These are phyloP conservation scores for Suhomyces sp. DNA, from an alignment of 805 yeast species.

Conservation along the genomic window DNA sequence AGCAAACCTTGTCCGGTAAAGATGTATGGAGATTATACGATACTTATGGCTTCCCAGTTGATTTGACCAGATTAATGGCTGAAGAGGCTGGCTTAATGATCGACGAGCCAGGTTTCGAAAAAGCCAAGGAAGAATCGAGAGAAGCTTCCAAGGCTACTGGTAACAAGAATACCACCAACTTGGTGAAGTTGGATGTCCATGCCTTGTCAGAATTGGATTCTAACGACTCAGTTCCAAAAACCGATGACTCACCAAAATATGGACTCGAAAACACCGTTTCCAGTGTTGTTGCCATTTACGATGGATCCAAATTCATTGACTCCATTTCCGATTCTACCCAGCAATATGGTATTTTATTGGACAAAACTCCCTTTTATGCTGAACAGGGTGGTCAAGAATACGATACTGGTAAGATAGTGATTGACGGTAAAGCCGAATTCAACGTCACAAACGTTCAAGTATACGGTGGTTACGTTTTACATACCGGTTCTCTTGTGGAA, in stretches of 20 bases:
- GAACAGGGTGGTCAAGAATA: slow-evolving; percentile 99
- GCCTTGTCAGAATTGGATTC: slow-evolving; percentile 69
- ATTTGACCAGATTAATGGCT: slow-evolving; percentile 96
- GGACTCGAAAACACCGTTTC: slow-evolving; percentile 68
- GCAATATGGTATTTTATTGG: slow-evolving; percentile 78
- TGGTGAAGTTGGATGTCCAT: slow-evolving; percentile 88
- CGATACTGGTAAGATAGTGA: slow-evolving; percentile 89
- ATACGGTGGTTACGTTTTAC: slow-evolving; percentile 93
- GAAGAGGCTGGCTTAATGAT: slow-evolving; percentile 93
- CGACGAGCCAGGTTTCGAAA: slow-evolving; percentile 89
- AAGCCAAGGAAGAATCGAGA: slow-evolving; percentile 81
- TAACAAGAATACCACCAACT: slow-evolving; percentile 49
- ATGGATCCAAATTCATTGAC: slow-evolving; percentile 60
- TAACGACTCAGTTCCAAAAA: slow-evolving; percentile 62
- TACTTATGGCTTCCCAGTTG: slow-evolving; percentile 99
- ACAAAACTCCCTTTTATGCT: slow-evolving; percentile 93
- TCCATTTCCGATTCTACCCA: slow-evolving; percentile 33
- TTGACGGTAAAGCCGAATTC: slow-evolving; percentile 85
- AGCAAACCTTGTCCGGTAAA: slow-evolving; percentile 78
- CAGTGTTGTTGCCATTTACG: slow-evolving; percentile 65
- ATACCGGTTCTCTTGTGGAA: slow-evolving; percentile 81
- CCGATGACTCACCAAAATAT: slow-evolving; percentile 81
- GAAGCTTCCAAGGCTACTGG: slow-evolving; percentile 95
- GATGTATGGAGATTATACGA: slow-evolving; percentile 99
- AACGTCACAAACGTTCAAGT: slow-evolving; percentile 87